These are phyloP conservation scores for Capronia epimyces DNA, from an alignment of 2,329 filamentous ascomycete genomes.

Conservation along the genomic window DNA sequence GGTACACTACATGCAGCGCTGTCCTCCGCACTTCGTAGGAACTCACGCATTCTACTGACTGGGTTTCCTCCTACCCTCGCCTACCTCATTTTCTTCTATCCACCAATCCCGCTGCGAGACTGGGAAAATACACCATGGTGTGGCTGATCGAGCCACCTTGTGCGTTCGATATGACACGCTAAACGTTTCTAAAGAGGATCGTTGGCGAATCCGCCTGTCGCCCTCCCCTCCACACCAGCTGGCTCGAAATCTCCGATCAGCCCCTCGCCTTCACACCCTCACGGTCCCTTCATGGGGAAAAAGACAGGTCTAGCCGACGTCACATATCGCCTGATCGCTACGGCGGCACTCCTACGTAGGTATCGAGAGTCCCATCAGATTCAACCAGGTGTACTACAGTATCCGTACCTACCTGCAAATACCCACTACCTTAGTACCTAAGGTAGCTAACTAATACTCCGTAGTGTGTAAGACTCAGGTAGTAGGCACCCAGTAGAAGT, in stretches of 20 bases:
- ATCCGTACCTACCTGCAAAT: no score
- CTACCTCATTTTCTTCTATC: conserved; percentile 4
- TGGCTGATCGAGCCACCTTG: conserved; percentile 16
- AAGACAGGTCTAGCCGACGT: conserved; percentile 3
- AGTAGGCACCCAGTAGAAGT: no score
- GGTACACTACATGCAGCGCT: no score
- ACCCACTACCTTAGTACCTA: no score
- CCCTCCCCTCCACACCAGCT: neutral
- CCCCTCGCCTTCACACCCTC: neutral
- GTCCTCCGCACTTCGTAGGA: no score
- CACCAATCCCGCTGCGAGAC: conserved; percentile 9
- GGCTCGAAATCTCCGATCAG: conserved; percentile 3
- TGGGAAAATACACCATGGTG: conserved; percentile 2
- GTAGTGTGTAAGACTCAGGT: no score
- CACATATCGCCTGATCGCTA: conserved; percentile 12
- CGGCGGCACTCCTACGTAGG: no score
- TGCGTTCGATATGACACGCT: conserved; percentile 11
- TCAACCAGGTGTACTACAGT: no score
- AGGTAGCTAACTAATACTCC: no score
- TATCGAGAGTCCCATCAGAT: no score
- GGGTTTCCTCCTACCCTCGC: no score
- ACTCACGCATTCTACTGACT: no score
- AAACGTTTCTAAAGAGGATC: neutral
- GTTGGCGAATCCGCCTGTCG: neutral
- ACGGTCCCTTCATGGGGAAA: neutral